Conservation (phyloP, 306 rosid genomes). For the Citrullus mucosospermus region DNA sequence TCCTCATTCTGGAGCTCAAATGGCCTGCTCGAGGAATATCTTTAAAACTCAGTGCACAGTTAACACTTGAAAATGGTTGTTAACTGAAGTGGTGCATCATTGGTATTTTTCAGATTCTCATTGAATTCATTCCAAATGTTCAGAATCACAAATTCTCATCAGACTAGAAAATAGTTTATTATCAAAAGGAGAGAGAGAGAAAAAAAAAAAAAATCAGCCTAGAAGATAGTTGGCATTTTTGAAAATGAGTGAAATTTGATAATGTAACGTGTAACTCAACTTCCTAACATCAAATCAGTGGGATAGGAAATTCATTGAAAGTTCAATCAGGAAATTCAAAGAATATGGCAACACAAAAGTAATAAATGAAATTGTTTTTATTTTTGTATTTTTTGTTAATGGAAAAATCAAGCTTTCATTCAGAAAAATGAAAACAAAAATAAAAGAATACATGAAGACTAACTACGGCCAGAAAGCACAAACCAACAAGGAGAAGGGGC, state of each 20-base stretch:
- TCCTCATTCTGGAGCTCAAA: constrained; percentile 20
- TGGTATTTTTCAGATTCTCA: background rate
- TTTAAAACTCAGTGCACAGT: background rate
- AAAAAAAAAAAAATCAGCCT: background rate
- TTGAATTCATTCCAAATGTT: background rate
- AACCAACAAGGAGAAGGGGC: background rate
- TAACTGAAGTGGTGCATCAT: background rate
- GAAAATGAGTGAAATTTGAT: background rate
- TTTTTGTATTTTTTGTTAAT: background rate
- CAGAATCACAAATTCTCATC: background rate
- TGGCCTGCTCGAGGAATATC: constrained; percentile 29
- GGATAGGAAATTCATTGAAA: background rate
- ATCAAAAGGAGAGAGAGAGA: too few species aligned
- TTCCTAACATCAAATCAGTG: background rate
- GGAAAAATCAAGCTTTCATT: background rate
- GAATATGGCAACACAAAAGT: background rate
- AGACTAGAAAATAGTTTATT: background rate
- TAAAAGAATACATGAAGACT: background rate
- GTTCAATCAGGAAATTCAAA: background rate
- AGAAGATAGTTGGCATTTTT: background rate
- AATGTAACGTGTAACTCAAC: background rate
- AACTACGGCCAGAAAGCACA: background rate
- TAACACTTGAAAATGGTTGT: background rate
- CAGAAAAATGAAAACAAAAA: too few species aligned
- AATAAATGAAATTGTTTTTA: background rate